Percentiles rank a stretch among this genome's conserved stretches.
These are phyloP conservation scores for Ophiostoma himal-ulmi DNA, from an alignment of 2,329 filamentous ascomycete genomes.

Conservation along the genomic window DNA sequence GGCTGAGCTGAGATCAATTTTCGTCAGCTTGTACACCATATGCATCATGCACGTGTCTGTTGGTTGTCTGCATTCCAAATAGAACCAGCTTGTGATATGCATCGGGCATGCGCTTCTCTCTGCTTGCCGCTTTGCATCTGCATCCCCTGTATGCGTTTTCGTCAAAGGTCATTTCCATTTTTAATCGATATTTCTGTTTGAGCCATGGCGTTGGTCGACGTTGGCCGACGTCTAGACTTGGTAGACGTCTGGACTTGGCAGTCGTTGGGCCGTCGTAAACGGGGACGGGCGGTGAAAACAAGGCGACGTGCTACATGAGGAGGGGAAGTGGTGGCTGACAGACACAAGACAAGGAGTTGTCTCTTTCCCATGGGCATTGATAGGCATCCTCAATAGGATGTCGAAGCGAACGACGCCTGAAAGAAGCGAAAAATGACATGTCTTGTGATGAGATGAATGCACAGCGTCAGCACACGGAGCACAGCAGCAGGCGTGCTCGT, in stretches of 20 bases:
- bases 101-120: not conserved
- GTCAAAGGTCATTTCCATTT: too few relatives aligned
- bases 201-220: too few relatives aligned
- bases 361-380: not conserved
- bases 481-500: not conserved
- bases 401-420: not conserved
- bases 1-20: too few relatives aligned
- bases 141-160: not conserved
- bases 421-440: not conserved
- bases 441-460: not conserved
- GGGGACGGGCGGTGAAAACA: not conserved
- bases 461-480: not conserved
- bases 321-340: not conserved
- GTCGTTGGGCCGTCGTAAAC: too few relatives aligned
- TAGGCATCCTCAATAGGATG: not conserved
- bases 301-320: conserved; percentile 24
- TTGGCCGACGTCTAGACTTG: not conserved
- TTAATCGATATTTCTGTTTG: too few relatives aligned
- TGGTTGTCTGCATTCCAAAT: not conserved
- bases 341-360: too few relatives aligned
- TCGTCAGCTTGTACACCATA: not conserved
- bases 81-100: too few relatives aligned
- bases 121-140: not conserved
- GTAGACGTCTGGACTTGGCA: not conserved
- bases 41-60: not conserved